Evolutionary conservation across 2,329 filamentous ascomycete genomes (phyloP).

Genomic region (Emergomyces orientalis): DNA sequence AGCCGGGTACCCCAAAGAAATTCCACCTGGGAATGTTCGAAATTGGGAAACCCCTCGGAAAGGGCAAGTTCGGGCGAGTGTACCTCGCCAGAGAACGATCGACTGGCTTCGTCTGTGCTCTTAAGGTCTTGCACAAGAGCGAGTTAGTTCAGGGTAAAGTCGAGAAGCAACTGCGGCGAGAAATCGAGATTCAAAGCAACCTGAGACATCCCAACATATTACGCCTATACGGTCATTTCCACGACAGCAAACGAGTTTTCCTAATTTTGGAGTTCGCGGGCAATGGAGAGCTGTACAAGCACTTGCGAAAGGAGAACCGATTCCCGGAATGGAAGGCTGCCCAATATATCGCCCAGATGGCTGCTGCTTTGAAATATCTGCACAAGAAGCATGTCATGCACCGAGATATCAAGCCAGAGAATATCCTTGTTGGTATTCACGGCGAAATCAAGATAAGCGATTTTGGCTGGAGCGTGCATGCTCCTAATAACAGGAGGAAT

Average conservation of each 20-base stretch:
- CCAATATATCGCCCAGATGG: slow-evolving; percentile 84
- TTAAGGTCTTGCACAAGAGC: slow-evolving; percentile 79
- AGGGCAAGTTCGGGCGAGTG: slow-evolving; percentile 79
- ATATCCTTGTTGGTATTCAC: slow-evolving; percentile 90
- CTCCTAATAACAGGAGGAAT: slow-evolving; percentile 82
- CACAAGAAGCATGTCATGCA: slow-evolving; percentile 98
- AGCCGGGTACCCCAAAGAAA: slow-evolving; percentile 45
- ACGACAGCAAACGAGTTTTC: slow-evolving; percentile 80
- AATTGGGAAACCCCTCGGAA: slow-evolving; percentile 75
- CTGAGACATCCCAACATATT: slow-evolving; percentile 78
- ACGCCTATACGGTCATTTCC: slow-evolving; percentile 76
- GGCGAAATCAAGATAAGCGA: slow-evolving; percentile 98
- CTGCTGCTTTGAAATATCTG: slow-evolving; percentile 77
- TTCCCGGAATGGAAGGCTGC: slow-evolving; percentile 82
- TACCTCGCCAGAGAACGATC: slow-evolving; percentile 74
- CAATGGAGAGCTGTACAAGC: slow-evolving; percentile 81
- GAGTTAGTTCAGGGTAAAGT: slow-evolving; percentile 72
- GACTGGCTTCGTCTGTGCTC: slow-evolving; percentile 72
- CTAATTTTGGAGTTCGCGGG: slow-evolving; percentile 79
- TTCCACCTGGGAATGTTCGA: slow-evolving; percentile 93
- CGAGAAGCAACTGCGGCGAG: slow-evolving; percentile 77
- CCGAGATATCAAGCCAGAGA: slow-evolving; percentile 94
- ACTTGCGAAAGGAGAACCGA: slow-evolving; percentile 64
- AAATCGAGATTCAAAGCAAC: slow-evolving; percentile 85
- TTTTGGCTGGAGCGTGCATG: slow-evolving; percentile 97